Percentiles rank a stretch among this genome's conserved stretches.
Evolutionary conservation across 2,329 filamentous ascomycete species (phyloP).

Genomic region (Alternaria sp.): DNA sequence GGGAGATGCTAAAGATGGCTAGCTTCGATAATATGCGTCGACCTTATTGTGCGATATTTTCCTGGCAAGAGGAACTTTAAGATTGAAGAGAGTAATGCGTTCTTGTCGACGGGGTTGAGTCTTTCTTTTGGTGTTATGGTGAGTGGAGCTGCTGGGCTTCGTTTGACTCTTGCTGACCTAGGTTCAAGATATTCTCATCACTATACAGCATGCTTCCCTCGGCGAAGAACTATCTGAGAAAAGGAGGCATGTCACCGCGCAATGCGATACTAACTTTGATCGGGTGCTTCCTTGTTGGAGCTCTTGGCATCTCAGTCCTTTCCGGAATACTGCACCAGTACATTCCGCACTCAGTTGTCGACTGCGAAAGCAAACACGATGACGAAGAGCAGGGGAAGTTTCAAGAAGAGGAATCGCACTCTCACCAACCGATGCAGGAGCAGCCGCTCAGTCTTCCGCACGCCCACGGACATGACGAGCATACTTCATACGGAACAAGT

Average conservation of each 20-base stretch:
- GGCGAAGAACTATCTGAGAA: conserved; percentile 76
- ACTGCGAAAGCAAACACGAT: conserved; percentile 77
- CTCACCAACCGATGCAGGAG: conserved; percentile 30
- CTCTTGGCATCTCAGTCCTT: conserved; percentile 75
- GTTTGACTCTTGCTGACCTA: conserved; percentile 9
- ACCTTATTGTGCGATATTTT: conserved; percentile 74
- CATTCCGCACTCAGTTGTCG: conserved; percentile 79
- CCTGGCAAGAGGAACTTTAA: conserved; percentile 78
- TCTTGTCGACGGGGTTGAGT: conserved; percentile 86
- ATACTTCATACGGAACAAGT: conserved; percentile 27
- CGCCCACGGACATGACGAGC: conserved; percentile 17
- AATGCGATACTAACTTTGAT: conserved; percentile 73
- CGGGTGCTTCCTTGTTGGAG: conserved; percentile 72
- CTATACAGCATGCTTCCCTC: conserved; percentile 93
- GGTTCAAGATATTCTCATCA: conserved; percentile 79
- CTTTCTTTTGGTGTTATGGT: conserved; percentile 98
- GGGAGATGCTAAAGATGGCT: conserved; percentile 45
- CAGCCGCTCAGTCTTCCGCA: conserved; percentile 19
- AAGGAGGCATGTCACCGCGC: conserved; percentile 70
- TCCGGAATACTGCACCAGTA: conserved; percentile 75
- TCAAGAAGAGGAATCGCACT: conserved; percentile 24
- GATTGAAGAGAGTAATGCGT: conserved; percentile 87
- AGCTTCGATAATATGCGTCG: conserved; percentile 85
- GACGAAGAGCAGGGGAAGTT: conserved; percentile 54
- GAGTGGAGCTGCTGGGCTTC: conserved; percentile 34